Conservation (phyloP, 441 rosid genomes). For the Eutrema salsugineum region DNA sequence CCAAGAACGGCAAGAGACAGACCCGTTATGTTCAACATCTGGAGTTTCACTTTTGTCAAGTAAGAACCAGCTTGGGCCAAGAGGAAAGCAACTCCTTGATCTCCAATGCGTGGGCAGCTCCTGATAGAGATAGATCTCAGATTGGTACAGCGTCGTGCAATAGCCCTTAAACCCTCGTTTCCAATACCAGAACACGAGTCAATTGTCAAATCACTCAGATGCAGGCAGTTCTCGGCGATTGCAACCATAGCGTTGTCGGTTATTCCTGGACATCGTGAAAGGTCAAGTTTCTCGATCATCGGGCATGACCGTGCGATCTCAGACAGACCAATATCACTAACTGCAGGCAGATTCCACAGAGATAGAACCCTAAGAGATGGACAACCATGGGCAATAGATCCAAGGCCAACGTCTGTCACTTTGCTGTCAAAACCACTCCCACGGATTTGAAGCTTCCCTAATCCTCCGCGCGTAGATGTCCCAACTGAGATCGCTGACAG, state of each 20-base stretch:
- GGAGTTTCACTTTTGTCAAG: slow-evolving; percentile 73
- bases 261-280: slow-evolving; percentile 69
- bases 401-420: slow-evolving; percentile 68
- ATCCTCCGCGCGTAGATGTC: slow-evolving; percentile 69
- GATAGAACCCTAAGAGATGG: slow-evolving; percentile 79
- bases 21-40: slow-evolving; percentile 78
- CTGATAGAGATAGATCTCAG: slow-evolving; percentile 72
- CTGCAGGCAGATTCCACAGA: slow-evolving; percentile 68
- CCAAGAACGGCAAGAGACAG: slow-evolving; percentile 90
- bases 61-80: slow-evolving; percentile 59
- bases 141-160: slow-evolving; percentile 62
- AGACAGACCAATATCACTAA: slow-evolving; percentile 63
- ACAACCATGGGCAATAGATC: slow-evolving; percentile 72
- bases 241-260: slow-evolving; percentile 70
- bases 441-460: slow-evolving; percentile 80
- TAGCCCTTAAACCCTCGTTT: slow-evolving; percentile 74
- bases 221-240: slow-evolving; percentile 63
- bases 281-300: slow-evolving; percentile 80
- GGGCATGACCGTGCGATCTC: slow-evolving; percentile 72
- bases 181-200: slow-evolving; percentile 76
- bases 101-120: slow-evolving; percentile 92
- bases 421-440: slow-evolving; percentile 56
- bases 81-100: slow-evolving; percentile 78
- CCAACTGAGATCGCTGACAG: slow-evolving; percentile 90
- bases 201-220: slow-evolving; percentile 56